Evolutionary conservation across 1,284 basidiomycete genomes (phyloP), one percentile per base, ranked within the genome.

Genomic region (Ustilago esculenta): DNA sequence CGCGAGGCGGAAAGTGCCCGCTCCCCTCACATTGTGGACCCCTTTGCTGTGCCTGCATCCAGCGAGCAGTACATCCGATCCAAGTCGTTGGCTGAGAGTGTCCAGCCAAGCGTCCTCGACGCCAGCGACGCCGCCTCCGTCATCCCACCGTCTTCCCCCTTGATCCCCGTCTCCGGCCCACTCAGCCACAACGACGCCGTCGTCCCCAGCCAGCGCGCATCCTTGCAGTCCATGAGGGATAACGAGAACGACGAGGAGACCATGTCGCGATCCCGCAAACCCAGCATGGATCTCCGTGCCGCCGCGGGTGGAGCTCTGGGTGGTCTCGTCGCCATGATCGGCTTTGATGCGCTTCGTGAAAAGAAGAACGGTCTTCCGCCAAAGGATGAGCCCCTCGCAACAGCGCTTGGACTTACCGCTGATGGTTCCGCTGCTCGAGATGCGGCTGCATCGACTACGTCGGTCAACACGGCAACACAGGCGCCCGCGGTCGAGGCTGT

Each of bases 171-270:
- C 18, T 72, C 69, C n/a, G 69, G 69, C 6, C 69, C 69, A 7
- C 55, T 72, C 43, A 72, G 69, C 55, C 63, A 67, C 58, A 59
- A 50, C 43, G 64, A 67, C 24, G 69, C 69, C 17, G 45, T 67
- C 18, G 59, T 67, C 11, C 58, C 58, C 25, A 66, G 69, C 35
- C 57, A 61, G 50, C 54, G 63, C 32, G 33, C 64, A 12, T 72
- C 69, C 15, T 52, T 67, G 58, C 69, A 66, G 41, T 61, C 63
- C 17, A 37, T 66, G 33, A 24, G 69, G 4, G 69, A 66, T 37
- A 44, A 58, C 6, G 64, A 72, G 52, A 60, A 63, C 36, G 64
- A 72, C 41, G 47, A 67, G 15, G 49, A 65, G 42, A 61, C 32
- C n/a, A 60, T 61, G 57, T 44, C 53, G 17, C 27, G 50, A 15